Evolutionary conservation across 2,329 filamentous ascomycete species (phyloP), one percentile per base, ranked within the genome.

Genomic region (Xylariaceae sp.): DNA sequence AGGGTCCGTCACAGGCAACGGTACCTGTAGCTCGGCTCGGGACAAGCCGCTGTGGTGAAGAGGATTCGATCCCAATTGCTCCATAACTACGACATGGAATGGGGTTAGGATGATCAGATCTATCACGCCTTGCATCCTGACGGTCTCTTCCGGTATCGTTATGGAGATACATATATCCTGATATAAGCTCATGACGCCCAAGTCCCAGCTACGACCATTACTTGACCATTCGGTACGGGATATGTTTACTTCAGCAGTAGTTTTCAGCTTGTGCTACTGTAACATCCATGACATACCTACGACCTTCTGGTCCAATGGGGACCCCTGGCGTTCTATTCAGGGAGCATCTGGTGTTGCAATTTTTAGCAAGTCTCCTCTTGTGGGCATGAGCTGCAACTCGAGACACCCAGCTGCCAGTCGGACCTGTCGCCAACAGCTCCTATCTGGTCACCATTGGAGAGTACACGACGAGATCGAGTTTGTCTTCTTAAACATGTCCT

Each of bases 261-360:
- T 38, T 39, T 44, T 42, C 42, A 47, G 42, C 44, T 44, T 28
- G 16, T 47, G 41, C 33, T 37, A 38, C 34, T 9, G 31, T 28
- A 19, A 19, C 42, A 41, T 37, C 33, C 18, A 22, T 35, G 13
- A 8, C 13, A 16, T 18, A 13, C 16, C 16, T 6, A 13, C 13
- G 30, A 8, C 30, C 8, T 6, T 33, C 13, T 4, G 30, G 30
- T 8, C 22, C 22, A 42, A 24, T 31, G 35, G 24, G 24, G 32
- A n/a, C 26, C n/a, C 34, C 18, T 16, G 29, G 16, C n/a, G 28
- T 19, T 16, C 37, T 37, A 39, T 30, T 37, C 37, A 33, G 37
- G 19, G 32, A 33, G 28, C 13, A 35, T 31, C 37, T 37, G 29
- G 22, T 26, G 34, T 34, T 36, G 19, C 19, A 37, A 37, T 8